Evolutionary conservation across 2,329 filamentous ascomycete genomes (phyloP).

Genomic region (Daldinia eschscholtzii): DNA sequence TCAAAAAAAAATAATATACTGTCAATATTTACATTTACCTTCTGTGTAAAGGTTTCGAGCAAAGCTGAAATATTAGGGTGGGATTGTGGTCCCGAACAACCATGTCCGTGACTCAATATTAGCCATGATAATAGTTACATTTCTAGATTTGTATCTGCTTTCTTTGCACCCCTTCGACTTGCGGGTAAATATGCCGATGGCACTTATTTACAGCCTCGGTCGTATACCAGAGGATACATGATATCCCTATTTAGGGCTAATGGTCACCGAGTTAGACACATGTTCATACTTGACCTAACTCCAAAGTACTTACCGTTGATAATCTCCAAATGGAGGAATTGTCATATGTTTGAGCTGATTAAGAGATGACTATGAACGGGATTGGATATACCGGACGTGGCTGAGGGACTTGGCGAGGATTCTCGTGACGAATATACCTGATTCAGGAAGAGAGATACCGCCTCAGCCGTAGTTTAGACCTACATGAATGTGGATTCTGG

Average conservation of each 20-base stretch:
- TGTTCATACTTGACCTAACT: background rate
- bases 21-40: background rate
- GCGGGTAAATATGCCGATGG: background rate
- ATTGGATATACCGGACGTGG: slow-evolving; percentile 27
- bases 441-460: slow-evolving; percentile 35
- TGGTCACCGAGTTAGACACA: background rate
- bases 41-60: background rate
- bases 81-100: too few relatives aligned
- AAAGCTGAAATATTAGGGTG: background rate
- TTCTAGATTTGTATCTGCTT: too few relatives aligned
- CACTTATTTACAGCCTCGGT: background rate
- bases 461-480: slow-evolving; percentile 30
- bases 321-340: slow-evolving; percentile 3
- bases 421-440: slow-evolving; percentile 19
- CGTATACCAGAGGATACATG: background rate
- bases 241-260: background rate
- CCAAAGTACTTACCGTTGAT: background rate
- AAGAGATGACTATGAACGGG: background rate
- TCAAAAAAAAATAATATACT: too few relatives aligned
- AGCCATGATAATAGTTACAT: background rate
- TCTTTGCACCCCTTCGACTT: background rate
- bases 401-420: slow-evolving; percentile 35
- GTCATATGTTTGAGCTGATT: slow-evolving; percentile 1
- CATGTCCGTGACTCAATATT: background rate
- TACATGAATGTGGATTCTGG: slow-evolving; percentile 25